Conservation (phyloP, 1,284 basidiomycete genomes). For the Cutaneotrichosporon curvatum region DNA sequence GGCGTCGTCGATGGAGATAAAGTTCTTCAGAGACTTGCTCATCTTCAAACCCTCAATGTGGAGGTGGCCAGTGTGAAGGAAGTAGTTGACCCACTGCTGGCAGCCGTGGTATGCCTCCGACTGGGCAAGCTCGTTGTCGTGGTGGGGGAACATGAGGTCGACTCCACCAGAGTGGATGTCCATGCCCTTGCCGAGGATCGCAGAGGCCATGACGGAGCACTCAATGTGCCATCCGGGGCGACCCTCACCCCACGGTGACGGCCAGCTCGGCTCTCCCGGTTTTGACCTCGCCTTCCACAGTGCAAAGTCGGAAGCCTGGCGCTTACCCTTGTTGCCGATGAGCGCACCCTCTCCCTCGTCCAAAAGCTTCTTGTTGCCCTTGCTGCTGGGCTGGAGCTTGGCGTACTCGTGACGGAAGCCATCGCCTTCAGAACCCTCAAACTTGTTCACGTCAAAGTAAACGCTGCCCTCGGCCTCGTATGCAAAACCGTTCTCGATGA, state of each 20-base stretch:
- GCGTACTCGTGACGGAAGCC: constrained; percentile 70
- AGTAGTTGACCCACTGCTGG: constrained; percentile 96
- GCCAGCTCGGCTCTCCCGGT: constrained; percentile 96
- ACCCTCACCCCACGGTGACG: constrained; percentile 92
- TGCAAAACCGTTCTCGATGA: constrained; percentile 82
- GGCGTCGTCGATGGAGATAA: constrained; percentile 95
- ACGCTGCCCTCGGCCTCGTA: constrained; percentile 85
- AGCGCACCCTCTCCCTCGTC: constrained; percentile 91
- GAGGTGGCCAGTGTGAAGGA: constrained; percentile 95
- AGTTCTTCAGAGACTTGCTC: constrained; percentile 99
- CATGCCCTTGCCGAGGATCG: constrained; percentile 83
- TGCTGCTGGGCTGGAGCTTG: constrained; percentile 93
- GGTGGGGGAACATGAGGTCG: constrained; percentile 96
- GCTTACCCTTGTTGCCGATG: constrained; percentile 57
- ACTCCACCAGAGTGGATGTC: constrained; percentile 98
- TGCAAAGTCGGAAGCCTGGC: constrained; percentile 72
- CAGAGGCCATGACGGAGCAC: constrained; percentile 97
- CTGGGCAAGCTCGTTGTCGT: constrained; percentile 98
- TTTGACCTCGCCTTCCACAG: constrained; percentile 92
- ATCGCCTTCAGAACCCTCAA: constrained; percentile 59
- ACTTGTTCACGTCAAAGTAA: constrained; percentile 88
- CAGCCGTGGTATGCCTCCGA: constrained; percentile 93
- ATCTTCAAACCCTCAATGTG: constrained; percentile 99
- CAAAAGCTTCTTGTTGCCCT: constrained; percentile 81
- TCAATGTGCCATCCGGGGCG: constrained; percentile 99